Evolutionary conservation across 345 rosid genomes (phyloP).

Genomic region (Anacardium occidentale): DNA sequence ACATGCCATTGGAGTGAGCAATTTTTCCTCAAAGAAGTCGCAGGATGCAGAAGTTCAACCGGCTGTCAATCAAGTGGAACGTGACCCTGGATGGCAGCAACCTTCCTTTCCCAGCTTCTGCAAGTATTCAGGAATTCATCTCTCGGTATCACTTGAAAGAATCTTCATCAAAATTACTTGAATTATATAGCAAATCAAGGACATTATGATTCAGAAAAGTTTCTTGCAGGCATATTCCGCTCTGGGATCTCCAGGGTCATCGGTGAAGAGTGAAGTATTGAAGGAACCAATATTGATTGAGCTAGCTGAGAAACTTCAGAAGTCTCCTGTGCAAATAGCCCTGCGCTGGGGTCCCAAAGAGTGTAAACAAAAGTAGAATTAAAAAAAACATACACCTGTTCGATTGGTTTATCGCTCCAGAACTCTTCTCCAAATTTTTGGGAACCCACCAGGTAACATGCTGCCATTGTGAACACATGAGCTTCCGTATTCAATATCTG

Average conservation of each 20-base stretch:
- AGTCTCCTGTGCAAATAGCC: slow-evolving; percentile 59
- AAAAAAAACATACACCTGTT: slow-evolving; percentile 46
- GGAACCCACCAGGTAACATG: slow-evolving; percentile 45
- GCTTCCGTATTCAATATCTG: not conserved
- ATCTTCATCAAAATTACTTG: not conserved
- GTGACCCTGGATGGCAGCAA: slow-evolving; percentile 68
- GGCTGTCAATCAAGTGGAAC: slow-evolving; percentile 63
- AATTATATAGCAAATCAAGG: not conserved
- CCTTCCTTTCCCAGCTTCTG: slow-evolving; percentile 50
- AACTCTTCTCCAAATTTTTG: slow-evolving; percentile 39
- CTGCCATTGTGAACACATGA: not conserved
- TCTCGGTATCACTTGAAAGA: slow-evolving; percentile 32
- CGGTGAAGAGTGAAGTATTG: slow-evolving; percentile 55
- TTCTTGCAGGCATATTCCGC: slow-evolving; percentile 52
- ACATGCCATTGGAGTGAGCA: slow-evolving; percentile 58
- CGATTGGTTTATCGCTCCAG: slow-evolving; percentile 53
- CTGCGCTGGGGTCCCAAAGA: slow-evolving; percentile 64
- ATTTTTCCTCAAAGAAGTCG: slow-evolving; percentile 60
- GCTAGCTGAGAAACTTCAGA: slow-evolving; percentile 42
- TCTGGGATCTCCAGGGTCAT: slow-evolving; percentile 58
- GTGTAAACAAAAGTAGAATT: slow-evolving; percentile 49
- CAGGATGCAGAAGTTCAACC: slow-evolving; percentile 51
- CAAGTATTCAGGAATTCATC: slow-evolving; percentile 49
- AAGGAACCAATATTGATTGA: slow-evolving; percentile 46
- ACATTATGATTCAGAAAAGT: not conserved